A percentile compares a stretch with the other conserved stretches of the same genome.
These are phyloP conservation scores for Solanum pimpinellifolium DNA, from an alignment of 257 asterid genomes.

Conservation along the genomic window DNA sequence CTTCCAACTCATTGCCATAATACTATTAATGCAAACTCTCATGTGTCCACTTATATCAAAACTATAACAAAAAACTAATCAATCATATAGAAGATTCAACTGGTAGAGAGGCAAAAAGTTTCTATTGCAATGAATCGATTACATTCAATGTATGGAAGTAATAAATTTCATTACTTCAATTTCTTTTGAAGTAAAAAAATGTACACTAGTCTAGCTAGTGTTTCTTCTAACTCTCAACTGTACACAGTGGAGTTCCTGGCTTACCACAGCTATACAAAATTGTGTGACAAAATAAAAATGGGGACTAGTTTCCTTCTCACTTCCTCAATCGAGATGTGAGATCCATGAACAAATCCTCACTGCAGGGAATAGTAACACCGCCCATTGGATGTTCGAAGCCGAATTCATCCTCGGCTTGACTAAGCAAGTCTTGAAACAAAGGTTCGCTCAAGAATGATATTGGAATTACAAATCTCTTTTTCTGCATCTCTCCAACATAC, in stretches of 20 bases:
- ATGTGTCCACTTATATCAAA: not conserved
- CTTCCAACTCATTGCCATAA: constrained; percentile 1
- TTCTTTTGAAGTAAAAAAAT: not conserved
- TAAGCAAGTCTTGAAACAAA: constrained; percentile 29
- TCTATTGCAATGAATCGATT: not conserved
- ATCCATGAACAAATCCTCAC: constrained; percentile 17
- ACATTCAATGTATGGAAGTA: not conserved
- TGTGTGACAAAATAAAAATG: not conserved
- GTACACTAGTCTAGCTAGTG: not conserved
- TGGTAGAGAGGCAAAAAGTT: not conserved
- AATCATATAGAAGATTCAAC: not conserved
- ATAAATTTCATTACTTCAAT: not conserved
- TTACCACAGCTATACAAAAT: not conserved
- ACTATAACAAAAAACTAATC: not conserved
- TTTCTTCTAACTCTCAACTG: not conserved
- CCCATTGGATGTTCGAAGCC: constrained; percentile 50
- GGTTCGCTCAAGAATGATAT: constrained; percentile 17
- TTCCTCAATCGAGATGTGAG: constrained; percentile 15
- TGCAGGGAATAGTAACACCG: constrained; percentile 42
- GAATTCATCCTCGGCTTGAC: constrained; percentile 23
- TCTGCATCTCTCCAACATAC: constrained; percentile 37
- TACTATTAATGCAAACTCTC: not conserved
- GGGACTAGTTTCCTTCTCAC: not conserved
- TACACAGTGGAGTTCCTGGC: not conserved
- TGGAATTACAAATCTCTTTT: constrained; percentile 23